These are phyloP conservation scores for Trichoderma guizhouense DNA, from an alignment of 2,329 filamentous ascomycete genomes.

Conservation along the genomic window DNA sequence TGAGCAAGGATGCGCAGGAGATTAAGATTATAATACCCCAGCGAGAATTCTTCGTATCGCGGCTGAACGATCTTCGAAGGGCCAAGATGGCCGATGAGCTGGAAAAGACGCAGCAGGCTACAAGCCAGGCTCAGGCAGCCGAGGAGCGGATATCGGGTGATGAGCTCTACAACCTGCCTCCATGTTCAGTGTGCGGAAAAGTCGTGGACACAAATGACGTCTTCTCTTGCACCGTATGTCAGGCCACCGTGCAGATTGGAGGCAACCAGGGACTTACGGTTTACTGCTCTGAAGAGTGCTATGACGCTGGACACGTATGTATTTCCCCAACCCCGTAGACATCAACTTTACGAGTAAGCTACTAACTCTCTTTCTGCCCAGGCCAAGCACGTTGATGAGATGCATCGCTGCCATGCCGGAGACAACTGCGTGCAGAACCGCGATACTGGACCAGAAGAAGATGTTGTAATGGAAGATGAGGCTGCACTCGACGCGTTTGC, in stretches of 20 bases:
- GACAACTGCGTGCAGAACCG: conserved; percentile 38
- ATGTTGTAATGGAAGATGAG: conserved; percentile 39
- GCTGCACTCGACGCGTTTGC: conserved; percentile 31
- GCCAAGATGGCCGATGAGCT: conserved; percentile 50
- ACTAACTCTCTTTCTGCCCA: conserved; percentile 29
- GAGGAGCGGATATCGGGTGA: conserved; percentile 30
- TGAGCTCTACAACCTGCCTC: conserved; percentile 37
- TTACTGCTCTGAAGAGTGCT: conserved; percentile 46
- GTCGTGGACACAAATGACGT: conserved; percentile 35
- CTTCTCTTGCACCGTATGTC: conserved; percentile 44
- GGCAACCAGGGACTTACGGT: conserved; percentile 36
- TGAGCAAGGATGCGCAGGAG: conserved; percentile 32
- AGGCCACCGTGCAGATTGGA: conserved; percentile 39
- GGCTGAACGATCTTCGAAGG: conserved; percentile 46
- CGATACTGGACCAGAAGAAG: conserved; percentile 31
- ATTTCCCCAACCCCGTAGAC: background rate
- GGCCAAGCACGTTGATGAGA: conserved; percentile 37
- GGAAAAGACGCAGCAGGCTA: conserved; percentile 38
- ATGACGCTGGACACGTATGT: conserved; percentile 41
- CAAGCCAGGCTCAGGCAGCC: conserved; percentile 32
- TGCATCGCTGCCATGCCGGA: conserved; percentile 42
- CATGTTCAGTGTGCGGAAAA: conserved; percentile 40
- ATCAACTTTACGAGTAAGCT: background rate
- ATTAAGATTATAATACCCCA: conserved; percentile 32
- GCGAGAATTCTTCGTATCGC: conserved; percentile 37